These are phyloP conservation scores for Skeletonema marinoi DNA, from an alignment of 108 stramenopile genomes.

Conservation along the genomic window DNA sequence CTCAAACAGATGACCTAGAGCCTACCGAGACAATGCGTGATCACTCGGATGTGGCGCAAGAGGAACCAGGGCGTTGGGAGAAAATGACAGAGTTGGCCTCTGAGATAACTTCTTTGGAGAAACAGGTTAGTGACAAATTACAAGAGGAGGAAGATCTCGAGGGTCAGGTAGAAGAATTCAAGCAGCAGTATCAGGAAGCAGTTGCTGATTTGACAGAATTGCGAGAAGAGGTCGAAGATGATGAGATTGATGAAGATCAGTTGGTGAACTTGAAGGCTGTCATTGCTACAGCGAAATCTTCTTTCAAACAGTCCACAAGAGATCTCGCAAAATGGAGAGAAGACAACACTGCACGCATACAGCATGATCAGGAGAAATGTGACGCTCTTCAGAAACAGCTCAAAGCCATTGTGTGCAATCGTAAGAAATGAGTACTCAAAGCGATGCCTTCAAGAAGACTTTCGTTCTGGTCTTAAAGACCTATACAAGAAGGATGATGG, in stretches of 20 bases:
- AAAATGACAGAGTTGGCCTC: constrained; percentile 40
- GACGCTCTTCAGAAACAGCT: constrained; percentile 30
- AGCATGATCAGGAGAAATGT: constrained; percentile 14
- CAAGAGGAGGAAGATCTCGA: constrained; percentile 46
- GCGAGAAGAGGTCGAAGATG: constrained; percentile 17
- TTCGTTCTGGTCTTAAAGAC: constrained; percentile 48
- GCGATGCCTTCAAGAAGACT: constrained; percentile 49
- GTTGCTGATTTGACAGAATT: constrained; percentile 20
- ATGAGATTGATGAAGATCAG: constrained; percentile 1
- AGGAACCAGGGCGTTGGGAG: constrained; percentile 51
- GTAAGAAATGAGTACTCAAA: constrained; percentile 58
- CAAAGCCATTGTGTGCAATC: constrained; percentile 42
- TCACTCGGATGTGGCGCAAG: constrained; percentile 48
- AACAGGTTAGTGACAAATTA: constrained; percentile 10
- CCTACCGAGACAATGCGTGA: constrained; percentile 57
- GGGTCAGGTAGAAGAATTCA: constrained; percentile 27
- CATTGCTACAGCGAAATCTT: neutral
- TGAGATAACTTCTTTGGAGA: constrained; percentile 19
- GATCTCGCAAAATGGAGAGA: constrained; percentile 21
- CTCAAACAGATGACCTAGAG: constrained; percentile 57
- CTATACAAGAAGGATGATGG: constrained; percentile 37
- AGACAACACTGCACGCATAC: neutral
- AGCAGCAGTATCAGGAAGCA: constrained; percentile 11
- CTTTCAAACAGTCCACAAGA: neutral
- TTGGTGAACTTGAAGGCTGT: constrained; percentile 18